These are phyloP conservation scores for Viola odorata DNA, from an alignment of 345 rosid genomes.

Conservation along the genomic window DNA sequence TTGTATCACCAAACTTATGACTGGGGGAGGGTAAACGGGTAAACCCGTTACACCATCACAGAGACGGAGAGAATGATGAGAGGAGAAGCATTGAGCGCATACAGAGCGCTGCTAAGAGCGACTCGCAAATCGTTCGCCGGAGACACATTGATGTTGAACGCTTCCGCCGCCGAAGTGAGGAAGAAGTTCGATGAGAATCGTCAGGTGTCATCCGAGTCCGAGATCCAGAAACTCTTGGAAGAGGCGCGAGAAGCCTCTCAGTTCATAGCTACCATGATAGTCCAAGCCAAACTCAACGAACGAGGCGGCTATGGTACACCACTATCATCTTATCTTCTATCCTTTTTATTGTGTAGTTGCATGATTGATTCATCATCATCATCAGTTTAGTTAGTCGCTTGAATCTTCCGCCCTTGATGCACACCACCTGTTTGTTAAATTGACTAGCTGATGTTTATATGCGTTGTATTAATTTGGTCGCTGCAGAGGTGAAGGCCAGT, in stretches of 20 bases:
- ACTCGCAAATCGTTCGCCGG: constrained; percentile 60
- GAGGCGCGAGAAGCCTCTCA: constrained; percentile 81
- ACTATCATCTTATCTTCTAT: background rate
- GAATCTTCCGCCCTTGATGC: background rate
- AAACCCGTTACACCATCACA: background rate
- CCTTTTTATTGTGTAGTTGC: background rate
- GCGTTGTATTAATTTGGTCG: background rate
- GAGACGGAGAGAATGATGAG: constrained; percentile 5
- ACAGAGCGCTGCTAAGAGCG: constrained; percentile 64
- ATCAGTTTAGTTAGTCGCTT: too few species aligned
- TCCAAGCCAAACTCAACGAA: constrained; percentile 84
- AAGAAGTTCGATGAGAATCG: constrained; percentile 66
- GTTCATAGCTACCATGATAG: constrained; percentile 83
- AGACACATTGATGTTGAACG: constrained; percentile 64
- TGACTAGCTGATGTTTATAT: background rate
- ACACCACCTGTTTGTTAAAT: constrained; percentile 10
- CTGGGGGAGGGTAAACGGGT: background rate
- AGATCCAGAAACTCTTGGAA: constrained; percentile 63
- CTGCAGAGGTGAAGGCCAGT: constrained; percentile 70
- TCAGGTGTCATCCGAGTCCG: constrained; percentile 46
- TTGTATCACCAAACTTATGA: background rate
- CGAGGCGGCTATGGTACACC: constrained; percentile 74
- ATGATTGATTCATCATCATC: background rate
- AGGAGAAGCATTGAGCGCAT: constrained; percentile 32
- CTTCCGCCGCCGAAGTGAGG: constrained; percentile 49